Evolutionary conservation across 192 early-diverging fungal genomes (phyloP).

Genomic region (Backusella mclennaniae): DNA sequence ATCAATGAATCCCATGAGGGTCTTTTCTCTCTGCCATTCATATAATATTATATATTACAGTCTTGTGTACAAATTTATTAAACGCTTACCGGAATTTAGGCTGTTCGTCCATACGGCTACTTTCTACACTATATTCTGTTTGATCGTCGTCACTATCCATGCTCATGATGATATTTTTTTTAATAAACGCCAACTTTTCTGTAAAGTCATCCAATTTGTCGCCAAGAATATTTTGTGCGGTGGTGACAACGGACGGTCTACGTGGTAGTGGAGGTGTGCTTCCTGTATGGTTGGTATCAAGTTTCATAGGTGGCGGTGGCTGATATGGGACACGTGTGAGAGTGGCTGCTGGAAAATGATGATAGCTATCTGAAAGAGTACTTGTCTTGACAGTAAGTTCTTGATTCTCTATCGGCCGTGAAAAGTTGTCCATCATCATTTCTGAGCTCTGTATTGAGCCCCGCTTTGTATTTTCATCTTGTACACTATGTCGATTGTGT

Average conservation of each 20-base stretch:
- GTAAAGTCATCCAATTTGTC: slow-evolving; percentile 39
- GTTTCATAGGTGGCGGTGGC: slow-evolving; percentile 1
- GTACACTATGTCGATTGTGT: background rate
- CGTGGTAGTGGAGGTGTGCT: background rate
- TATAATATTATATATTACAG: too few relatives aligned
- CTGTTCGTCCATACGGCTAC: background rate
- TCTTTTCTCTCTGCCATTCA: background rate
- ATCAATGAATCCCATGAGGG: slow-evolving; percentile 1
- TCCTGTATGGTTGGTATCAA: background rate
- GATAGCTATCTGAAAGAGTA: background rate
- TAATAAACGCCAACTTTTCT: slow-evolving; percentile 37
- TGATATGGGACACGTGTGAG: background rate
- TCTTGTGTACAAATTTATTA: background rate
- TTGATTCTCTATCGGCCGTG: background rate
- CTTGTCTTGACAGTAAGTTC: background rate
- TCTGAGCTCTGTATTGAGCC: background rate
- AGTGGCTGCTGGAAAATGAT: background rate
- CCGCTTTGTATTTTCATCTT: background rate
- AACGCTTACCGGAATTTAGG: background rate
- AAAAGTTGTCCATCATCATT: background rate
- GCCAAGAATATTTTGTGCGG: slow-evolving; percentile 29
- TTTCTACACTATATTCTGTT: background rate
- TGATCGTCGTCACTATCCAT: slow-evolving; percentile 32
- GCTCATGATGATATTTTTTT: slow-evolving; percentile 41
- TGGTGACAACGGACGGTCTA: slow-evolving; percentile 24